Evolutionary conservation across 495 filamentous ascomycete genomes (phyloP).

Genomic region (Lophium mytilinum): DNA sequence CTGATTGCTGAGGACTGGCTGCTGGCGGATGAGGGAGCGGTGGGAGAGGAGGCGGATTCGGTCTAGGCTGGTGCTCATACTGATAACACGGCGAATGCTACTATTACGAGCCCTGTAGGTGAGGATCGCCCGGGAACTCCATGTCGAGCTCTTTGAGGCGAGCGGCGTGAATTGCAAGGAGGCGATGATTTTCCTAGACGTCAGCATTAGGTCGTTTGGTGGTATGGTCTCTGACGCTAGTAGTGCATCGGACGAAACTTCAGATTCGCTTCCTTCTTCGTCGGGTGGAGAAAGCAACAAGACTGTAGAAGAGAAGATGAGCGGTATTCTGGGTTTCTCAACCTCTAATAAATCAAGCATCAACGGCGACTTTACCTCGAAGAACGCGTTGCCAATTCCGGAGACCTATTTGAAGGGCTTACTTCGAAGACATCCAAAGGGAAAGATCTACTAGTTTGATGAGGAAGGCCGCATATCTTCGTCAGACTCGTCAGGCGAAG

Average conservation of each 20-base stretch:
- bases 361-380: neutral
- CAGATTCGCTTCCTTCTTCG: neutral
- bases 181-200: slow-evolving; percentile 40
- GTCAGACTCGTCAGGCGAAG: slow-evolving; percentile 1
- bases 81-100: slow-evolving; percentile 21
- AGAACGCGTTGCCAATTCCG: slow-evolving; percentile 9
- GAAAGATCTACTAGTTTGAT: slow-evolving; percentile 38
- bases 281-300: neutral
- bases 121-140: slow-evolving; percentile 39
- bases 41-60: slow-evolving; percentile 33
- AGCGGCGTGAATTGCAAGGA: slow-evolving; percentile 31
- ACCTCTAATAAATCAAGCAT: slow-evolving; percentile 20
- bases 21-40: slow-evolving; percentile 40
- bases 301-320: neutral
- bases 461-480: slow-evolving; percentile 30
- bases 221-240: slow-evolving; percentile 1
- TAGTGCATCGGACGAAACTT: neutral
- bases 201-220: slow-evolving; percentile 28
- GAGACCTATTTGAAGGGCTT: slow-evolving; percentile 33
- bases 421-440: slow-evolving; percentile 34
- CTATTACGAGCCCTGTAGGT: slow-evolving; percentile 38
- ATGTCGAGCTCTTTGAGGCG: slow-evolving; percentile 35
- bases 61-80: slow-evolving; percentile 38
- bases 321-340: slow-evolving; percentile 21
- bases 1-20: slow-evolving; percentile 43